Evolutionary conservation across 495 filamentous ascomycete genomes (phyloP).

Genomic region (Xylaria scruposa): DNA sequence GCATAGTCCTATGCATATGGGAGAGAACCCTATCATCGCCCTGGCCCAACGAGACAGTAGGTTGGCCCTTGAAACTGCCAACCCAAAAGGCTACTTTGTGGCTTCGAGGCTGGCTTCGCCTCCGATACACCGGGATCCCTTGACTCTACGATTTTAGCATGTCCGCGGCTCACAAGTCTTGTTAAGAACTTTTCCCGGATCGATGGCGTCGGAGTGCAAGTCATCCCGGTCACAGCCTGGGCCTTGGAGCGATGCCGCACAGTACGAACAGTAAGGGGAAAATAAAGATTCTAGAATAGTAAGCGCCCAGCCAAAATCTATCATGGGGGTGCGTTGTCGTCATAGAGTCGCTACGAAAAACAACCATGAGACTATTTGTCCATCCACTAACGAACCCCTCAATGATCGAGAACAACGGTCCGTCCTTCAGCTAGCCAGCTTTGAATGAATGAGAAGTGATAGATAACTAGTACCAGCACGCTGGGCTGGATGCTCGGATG

Average conservation of each 20-base stretch:
- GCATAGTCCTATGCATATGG: too few relatives aligned
- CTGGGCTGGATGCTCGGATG: background rate
- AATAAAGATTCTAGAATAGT: slow-evolving; percentile 13
- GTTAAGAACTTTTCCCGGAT: background rate
- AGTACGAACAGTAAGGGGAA: slow-evolving; percentile 18
- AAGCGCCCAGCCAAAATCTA: slow-evolving; percentile 2
- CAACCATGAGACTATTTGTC: background rate
- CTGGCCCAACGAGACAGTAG: background rate
- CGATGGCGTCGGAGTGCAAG: background rate
- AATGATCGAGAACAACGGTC: background rate
- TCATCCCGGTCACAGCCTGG: background rate
- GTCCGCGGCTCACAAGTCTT: background rate
- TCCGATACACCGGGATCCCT: background rate
- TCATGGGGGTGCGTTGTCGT: background rate
- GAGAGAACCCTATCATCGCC: background rate
- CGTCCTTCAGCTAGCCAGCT: background rate
- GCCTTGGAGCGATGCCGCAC: background rate
- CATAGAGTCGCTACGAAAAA: background rate
- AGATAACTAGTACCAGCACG: background rate
- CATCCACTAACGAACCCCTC: background rate
- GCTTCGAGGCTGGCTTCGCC: background rate
- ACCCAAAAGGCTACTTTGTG: background rate
- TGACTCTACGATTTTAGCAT: background rate
- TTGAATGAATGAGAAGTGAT: too few relatives aligned
- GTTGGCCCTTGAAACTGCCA: background rate